Conservation (phyloP, 805 yeast genomes). For the Zygoascus bituminiphila region DNA sequence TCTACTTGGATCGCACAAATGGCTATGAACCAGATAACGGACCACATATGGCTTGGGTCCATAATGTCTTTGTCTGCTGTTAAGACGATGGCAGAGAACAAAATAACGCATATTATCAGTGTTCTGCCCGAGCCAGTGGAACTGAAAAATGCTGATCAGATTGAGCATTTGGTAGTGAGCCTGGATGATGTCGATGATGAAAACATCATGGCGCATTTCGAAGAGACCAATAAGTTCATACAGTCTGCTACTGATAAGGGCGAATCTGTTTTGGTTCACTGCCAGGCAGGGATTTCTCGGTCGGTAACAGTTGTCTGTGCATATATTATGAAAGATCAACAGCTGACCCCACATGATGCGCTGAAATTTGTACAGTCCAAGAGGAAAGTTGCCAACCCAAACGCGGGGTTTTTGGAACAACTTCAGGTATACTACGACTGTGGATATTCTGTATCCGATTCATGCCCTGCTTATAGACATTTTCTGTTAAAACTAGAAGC, state of each 20-base stretch:
- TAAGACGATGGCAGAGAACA: conserved; percentile 42
- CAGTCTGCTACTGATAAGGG: conserved; percentile 39
- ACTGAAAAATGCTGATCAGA: conserved; percentile 34
- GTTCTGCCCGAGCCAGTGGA: conserved; percentile 60
- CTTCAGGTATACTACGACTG: conserved; percentile 49
- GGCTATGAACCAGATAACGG: conserved; percentile 17
- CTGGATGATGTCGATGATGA: conserved; percentile 65
- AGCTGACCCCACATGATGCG: conserved; percentile 52
- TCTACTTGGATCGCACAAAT: too few relatives aligned
- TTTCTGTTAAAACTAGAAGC: conserved; percentile 27
- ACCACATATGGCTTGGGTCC: conserved; percentile 58
- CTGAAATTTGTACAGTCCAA: conserved; percentile 57
- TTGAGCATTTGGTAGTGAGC: conserved; percentile 45
- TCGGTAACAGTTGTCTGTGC: conserved; percentile 82
- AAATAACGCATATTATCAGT: conserved; percentile 67
- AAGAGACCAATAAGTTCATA: conserved; percentile 57
- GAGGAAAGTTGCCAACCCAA: conserved; percentile 56
- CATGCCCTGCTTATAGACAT: conserved; percentile 32
- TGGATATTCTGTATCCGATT: conserved; percentile 26
- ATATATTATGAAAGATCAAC: conserved; percentile 74
- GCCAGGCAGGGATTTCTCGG: conserved; percentile 87
- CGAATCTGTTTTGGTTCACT: conserved; percentile 33
- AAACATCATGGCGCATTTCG: conserved; percentile 56
- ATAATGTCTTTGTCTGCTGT: conserved; percentile 52
- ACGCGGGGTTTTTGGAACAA: conserved; percentile 66